Base-by-base conservation (phyloP, 768 basidiomycete species). In the Hericium coralloides region DNA sequence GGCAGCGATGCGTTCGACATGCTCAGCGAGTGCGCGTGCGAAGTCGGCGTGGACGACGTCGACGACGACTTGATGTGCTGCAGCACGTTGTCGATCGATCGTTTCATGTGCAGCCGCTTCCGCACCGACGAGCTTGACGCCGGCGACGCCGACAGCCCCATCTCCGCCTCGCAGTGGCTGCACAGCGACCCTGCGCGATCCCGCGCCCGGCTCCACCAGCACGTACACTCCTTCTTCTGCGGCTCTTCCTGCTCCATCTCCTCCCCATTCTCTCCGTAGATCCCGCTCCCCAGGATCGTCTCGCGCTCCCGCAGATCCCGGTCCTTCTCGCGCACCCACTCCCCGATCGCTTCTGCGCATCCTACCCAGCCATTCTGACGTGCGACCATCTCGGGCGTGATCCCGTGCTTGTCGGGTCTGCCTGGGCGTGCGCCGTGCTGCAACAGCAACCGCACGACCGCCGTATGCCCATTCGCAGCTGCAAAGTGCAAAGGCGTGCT, bases 401-500 rank as follows among this genome's bases (percentile, higher is more conserved):
- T 74, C 4, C 92, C 93, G 71, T 93, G 87, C 68, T 98, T 99
- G 73, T 99, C 95, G 5, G 85, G 69, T 47, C 84, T 82, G 68
- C 87, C 78, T 20, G 93, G 82, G 58, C 83, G 79, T 8, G 95
- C 97, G 50, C 94, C 94, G 60, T 84, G 84, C 17, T 86, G 80
- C 39, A 99, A 83, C 45, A 99, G 84, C 38, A 88, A 82, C 58
- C 77, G 79, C 48, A 93, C 82, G 63, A 94, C 83, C 23, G 77
- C 71, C 31, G 81, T 81, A 71, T 99, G 92, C 3, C 95, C 95
- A 64, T 97, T 94, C 26, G 95, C 94, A 37, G 94, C 89, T 14
- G 97, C 95, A 68, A 98, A 99, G 68, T 99, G 97, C 23, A 98
- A 83, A 0, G 97, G 92, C 0, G 95, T 97, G 3, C 89, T 88